A percentile compares a stretch with the other conserved stretches of the same genome.
Evolutionary conservation across 805 yeast species (phyloP).

Genomic region (Wickerhamomyces queroliae): DNA sequence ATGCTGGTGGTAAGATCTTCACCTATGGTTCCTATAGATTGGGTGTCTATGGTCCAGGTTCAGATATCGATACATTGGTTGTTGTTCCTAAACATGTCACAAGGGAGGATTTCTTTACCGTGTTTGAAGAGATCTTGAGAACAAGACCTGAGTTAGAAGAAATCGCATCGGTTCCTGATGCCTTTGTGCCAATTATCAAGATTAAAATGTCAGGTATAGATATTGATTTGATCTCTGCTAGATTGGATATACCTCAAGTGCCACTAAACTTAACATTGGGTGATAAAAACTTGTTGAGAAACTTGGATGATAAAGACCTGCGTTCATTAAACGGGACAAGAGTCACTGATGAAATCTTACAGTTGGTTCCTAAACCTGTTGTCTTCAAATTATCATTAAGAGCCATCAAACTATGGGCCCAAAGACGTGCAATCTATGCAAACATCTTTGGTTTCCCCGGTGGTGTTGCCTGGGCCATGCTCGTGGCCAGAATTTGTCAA

Average conservation of each 20-base stretch:
- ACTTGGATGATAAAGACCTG: conserved; percentile 86
- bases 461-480: conserved; percentile 99
- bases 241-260: conserved; percentile 76
- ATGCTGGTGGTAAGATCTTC: conserved; percentile 97
- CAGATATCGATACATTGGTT: conserved; percentile 95
- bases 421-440: conserved; percentile 87
- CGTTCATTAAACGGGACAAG: conserved; percentile 93
- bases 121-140: conserved; percentile 65
- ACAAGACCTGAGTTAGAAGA: conserved; percentile 82
- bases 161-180: conserved; percentile 91
- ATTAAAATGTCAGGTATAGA: conserved; percentile 87
- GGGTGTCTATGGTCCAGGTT: conserved; percentile 97
- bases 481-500: conserved; percentile 97
- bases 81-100: conserved; percentile 95
- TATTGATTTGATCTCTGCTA: conserved; percentile 85
- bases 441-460: conserved; percentile 98
- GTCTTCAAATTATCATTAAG: conserved; percentile 90
- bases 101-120: conserved; percentile 83
- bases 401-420: conserved; percentile 96
- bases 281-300: conserved; percentile 79
- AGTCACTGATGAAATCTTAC: conserved; percentile 91
- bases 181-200: conserved; percentile 95
- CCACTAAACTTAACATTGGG: conserved; percentile 70
- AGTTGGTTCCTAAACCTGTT: conserved; percentile 85
- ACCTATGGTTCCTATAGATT: conserved; percentile 91